Base-by-base conservation (phyloP, 352 stramenopile genomes). In the Pythium folliculosum region DNA sequence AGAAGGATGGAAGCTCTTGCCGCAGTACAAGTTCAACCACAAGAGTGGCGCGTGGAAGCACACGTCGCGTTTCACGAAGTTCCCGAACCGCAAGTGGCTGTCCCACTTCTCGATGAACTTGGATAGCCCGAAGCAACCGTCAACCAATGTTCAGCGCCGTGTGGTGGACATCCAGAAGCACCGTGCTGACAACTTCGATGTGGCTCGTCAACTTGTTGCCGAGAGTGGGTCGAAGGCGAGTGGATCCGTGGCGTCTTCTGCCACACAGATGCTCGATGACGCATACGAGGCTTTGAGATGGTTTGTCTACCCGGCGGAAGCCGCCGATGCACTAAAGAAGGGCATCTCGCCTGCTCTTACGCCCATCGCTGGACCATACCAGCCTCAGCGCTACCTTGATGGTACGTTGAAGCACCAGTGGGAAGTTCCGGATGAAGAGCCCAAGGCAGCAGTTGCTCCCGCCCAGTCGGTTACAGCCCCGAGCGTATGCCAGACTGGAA, bases 21-120 rank as follows among this genome's bases (percentile, higher is more conserved):
- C 89, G 17, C 78, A 94, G 51, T 99, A 99, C 75, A 69, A 68
- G 48, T 97, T 96, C 67, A 97, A 98, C 80, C 86, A 98, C 76
- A 82, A 92, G 21, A 99, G 89, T 38, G 95, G 94, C 25, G 95
- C 98, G 62, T 97, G 88, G 88, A 87, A 89, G 56, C 89, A 97
- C 69, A 67, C 60, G 9, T 78, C 67, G 40, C 67, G 67, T 5
- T 74, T 70, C 67, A 74, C 54, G 27, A 65, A 62, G 38, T 73
- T 73, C 53, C 67, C 67, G 14, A 73, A 73, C 67, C 67, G 67
- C n/a, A 43, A 55, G 10, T 73, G 22, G 71, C 75, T 48, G 62
- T 86, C 65, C 16, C 32, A 69, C 27, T 73, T 73, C 32, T 58
- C 59, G 6, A 65, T 58, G 59, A 56, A 64, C n/a, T 43, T 57